phyloP scores from a whole-genome alignment of 495 filamentous ascomycete genomes.

The Xylaria longipes region DNA sequence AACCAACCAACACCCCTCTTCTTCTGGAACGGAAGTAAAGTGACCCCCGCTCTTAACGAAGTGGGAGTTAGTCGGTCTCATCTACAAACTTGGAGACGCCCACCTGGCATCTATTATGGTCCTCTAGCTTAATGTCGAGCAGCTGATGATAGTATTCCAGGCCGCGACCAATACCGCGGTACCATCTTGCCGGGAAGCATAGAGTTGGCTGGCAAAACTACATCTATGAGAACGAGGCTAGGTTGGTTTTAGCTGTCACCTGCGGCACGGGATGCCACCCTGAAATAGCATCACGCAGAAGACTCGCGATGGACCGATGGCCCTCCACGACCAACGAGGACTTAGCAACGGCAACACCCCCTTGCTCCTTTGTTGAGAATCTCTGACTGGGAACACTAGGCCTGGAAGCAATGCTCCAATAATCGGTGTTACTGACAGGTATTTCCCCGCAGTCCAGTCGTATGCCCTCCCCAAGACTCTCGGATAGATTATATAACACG shows the following conservation, averaged over 20 bases:
- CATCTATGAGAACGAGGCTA: background rate
- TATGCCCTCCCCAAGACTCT: constrained; percentile 34
- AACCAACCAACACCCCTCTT: constrained; percentile 13
- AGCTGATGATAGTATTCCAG: constrained; percentile 29
- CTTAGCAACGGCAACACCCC: constrained; percentile 25
- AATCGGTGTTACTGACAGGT: constrained; percentile 41
- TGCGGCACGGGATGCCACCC: constrained; percentile 31
- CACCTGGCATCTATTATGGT: background rate
- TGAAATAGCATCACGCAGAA: constrained; percentile 32
- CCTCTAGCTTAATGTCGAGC: constrained; percentile 15
- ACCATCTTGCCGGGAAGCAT: constrained; percentile 31
- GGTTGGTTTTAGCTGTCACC: constrained; percentile 2
- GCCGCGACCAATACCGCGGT: constrained; percentile 36
- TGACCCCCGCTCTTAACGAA: constrained; percentile 7
- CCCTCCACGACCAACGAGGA: background rate
- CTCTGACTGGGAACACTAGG: background rate
- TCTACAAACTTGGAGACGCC: constrained; percentile 1
- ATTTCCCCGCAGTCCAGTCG: constrained; percentile 42
- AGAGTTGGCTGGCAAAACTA: constrained; percentile 25
- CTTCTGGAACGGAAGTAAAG: constrained; percentile 23
- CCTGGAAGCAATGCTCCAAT: constrained; percentile 27
- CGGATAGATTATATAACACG: constrained; percentile 19
- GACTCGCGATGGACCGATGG: constrained; percentile 13
- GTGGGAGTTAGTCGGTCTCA: background rate
- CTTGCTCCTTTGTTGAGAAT: background rate